Evolutionary conservation across 495 filamentous ascomycete genomes (phyloP), one percentile per base, ranked within the genome.

Genomic region (Clavariopsis aquatica): DNA sequence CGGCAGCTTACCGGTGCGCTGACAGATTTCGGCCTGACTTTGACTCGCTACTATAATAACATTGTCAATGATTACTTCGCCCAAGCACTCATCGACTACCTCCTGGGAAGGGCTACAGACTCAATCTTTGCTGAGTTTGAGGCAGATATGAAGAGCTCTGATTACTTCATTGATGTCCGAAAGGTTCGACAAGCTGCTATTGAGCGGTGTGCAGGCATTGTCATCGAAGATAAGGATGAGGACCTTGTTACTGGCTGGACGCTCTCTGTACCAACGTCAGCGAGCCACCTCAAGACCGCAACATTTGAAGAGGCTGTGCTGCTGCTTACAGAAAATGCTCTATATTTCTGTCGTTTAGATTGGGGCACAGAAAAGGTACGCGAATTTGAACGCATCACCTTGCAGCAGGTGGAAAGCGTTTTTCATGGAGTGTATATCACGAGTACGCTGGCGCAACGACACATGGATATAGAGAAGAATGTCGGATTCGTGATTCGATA

Each of bases 51-150:
- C 69, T 82, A 79, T 68, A 81, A 82, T 73, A 96, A 96, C 68
- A 92, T 96, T 69, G 90, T 98, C 67, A 93, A 93, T 69, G 94
- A 98, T 75, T 96, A 92, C 74, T 97, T 97, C 74, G 90, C 91
- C 10, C 94, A 98, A 73, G 89, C 91, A 0, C 89, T 88, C 46
- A 96, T 97, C 66, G 94, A 98, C 75, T 97, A 90, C 69, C 81
- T 96, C n/a, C 82, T 97, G 0, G 94, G 94, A 24, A 93, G 93
- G 64, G 91, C 94, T 19, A 89, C 88, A 0, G 83, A 83, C 1
- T 79, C 84, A 17, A 89, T 96, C 6, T 97, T 97, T 66, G 86
- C 89, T 52, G 94, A 98, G 56, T 98, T 97, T 68, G 90, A 96
- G 72, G 83, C 87, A 2, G 87, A 89, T 66, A 87, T 98, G 80